phyloP scores from a whole-genome alignment of 2,329 filamentous ascomycete genomes.

The Trichophyton verrucosum region DNA sequence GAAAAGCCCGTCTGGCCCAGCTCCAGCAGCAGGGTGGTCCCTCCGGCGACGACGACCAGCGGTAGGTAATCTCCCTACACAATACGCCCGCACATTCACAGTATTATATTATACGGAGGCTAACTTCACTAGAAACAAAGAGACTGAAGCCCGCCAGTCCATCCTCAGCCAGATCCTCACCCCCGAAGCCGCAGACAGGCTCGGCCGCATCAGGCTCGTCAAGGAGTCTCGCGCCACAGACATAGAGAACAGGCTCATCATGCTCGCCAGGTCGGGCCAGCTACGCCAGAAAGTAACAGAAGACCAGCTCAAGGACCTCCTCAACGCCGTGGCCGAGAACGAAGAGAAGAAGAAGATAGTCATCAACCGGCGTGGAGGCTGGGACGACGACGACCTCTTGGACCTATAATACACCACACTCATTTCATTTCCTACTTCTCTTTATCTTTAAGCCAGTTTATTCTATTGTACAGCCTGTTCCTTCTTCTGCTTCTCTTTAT shows the following conservation, averaged over 20 bases:
- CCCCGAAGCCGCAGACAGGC: slow-evolving; percentile 81
- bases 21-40: slow-evolving; percentile 56
- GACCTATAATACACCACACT: neutral
- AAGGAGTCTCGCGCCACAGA: slow-evolving; percentile 83
- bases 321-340: slow-evolving; percentile 72
- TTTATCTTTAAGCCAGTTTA: neutral
- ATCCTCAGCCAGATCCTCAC: slow-evolving; percentile 89
- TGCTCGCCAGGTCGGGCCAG: slow-evolving; percentile 78
- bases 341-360: slow-evolving; percentile 69
- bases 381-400: slow-evolving; percentile 51
- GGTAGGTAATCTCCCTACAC: slow-evolving; percentile 41
- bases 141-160: slow-evolving; percentile 28
- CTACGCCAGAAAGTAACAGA: slow-evolving; percentile 79
- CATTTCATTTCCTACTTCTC: neutral
- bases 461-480: slow-evolving; percentile 1
- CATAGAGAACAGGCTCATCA: slow-evolving; percentile 85
- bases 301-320: slow-evolving; percentile 80
- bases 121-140: slow-evolving; percentile 18
- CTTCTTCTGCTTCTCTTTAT: slow-evolving; percentile 40
- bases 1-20: slow-evolving; percentile 84
- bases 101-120: neutral
- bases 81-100: neutral
- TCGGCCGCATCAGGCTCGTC: slow-evolving; percentile 88
- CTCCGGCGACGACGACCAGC: slow-evolving; percentile 50
- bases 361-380: slow-evolving; percentile 67